Evolutionary conservation across 768 basidiomycete species (phyloP).

Genomic region (Boletus patriciae): DNA sequence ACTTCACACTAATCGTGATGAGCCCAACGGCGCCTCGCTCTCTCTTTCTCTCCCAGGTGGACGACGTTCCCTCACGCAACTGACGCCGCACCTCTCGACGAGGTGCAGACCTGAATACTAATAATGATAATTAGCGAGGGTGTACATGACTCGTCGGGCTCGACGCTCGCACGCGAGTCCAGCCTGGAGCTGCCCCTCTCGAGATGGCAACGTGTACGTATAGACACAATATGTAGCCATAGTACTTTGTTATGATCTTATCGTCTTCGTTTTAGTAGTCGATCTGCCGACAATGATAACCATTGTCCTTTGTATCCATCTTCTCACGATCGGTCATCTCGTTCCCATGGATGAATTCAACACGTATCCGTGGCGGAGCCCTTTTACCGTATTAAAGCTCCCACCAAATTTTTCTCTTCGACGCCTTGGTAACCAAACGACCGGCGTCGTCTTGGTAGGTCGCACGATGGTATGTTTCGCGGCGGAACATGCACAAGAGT

Average conservation of each 20-base stretch:
- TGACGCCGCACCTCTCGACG: slow-evolving; percentile 7
- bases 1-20: slow-evolving; percentile 9
- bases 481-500: no score
- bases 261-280: no score
- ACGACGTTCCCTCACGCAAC: neutral
- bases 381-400: no score
- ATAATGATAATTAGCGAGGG: neutral
- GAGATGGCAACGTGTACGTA: neutral
- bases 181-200: slow-evolving; percentile 8
- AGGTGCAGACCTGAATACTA: neutral
- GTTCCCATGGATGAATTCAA: no score
- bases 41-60: no score
- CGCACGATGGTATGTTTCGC: no score
- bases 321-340: no score
- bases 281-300: no score
- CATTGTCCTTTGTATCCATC: no score
- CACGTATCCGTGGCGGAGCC: no score
- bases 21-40: no score
- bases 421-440: neutral
- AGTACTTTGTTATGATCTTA: neutral
- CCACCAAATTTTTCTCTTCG: neutral
- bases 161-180: neutral
- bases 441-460: no score
- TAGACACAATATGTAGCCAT: slow-evolving; percentile 9
- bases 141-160: slow-evolving; percentile 1